phyloP scores from a whole-genome alignment of 176 grass and related monocot genomes.

The Canna indica region DNA sequence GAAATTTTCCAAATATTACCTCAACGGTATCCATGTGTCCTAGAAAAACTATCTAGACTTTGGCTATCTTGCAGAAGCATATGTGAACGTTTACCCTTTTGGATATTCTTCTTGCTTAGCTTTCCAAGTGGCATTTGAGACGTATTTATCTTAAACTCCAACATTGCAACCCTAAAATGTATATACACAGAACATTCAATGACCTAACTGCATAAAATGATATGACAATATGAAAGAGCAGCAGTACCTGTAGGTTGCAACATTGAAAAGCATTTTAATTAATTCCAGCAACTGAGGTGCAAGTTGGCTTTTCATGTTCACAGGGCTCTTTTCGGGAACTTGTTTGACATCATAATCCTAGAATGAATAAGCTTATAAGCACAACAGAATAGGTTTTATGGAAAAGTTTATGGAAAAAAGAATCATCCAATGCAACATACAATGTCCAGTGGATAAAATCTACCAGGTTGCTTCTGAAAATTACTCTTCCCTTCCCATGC shows the following conservation, averaged over 20 bases:
- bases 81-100: constrained; percentile 49
- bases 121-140: constrained; percentile 97
- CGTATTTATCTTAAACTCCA: constrained; percentile 98
- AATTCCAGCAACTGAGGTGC: constrained; percentile 66
- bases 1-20: constrained; percentile 1
- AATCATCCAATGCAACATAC: constrained; percentile 32
- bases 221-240: constrained; percentile 13
- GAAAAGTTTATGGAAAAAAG: not conserved
- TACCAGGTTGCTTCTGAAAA: constrained; percentile 72
- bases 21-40: not conserved
- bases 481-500: constrained; percentile 74
- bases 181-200: not conserved
- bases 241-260: constrained; percentile 81
- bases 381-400: not conserved
- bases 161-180: constrained; percentile 66
- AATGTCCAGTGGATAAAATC: constrained; percentile 88
- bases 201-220: constrained; percentile 1
- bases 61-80: not conserved
- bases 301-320: constrained; percentile 72
- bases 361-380: constrained; percentile 16
- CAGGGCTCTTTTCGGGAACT: constrained; percentile 42
- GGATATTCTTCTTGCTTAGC: constrained; percentile 87
- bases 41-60: too few species aligned
- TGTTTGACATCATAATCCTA: constrained; percentile 87
- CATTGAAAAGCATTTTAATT: constrained; percentile 89